Conservation (phyloP, 1,284 basidiomycete species). For the Malassezia nana region DNA sequence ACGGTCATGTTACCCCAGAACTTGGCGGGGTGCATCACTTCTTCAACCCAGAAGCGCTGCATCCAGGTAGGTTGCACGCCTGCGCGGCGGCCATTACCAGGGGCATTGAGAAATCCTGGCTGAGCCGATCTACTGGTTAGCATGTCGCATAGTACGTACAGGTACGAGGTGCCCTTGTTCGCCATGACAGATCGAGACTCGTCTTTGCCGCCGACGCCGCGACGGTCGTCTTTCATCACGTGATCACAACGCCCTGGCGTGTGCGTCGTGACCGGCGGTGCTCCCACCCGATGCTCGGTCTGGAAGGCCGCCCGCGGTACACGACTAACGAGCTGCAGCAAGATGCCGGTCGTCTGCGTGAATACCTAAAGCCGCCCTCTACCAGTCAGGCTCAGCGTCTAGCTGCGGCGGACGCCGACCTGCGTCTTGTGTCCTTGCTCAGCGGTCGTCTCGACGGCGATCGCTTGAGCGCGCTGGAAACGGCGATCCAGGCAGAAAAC, state of each 20-base stretch:
- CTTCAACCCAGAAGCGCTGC: conserved; percentile 15
- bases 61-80: conserved; percentile 6
- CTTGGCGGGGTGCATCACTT: conserved; percentile 40
- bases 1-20: conserved; percentile 37
- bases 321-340: conserved; percentile 1
- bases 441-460: neutral
- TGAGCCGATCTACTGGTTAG: conserved; percentile 13
- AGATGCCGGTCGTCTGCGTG: neutral
- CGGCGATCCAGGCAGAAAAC: neutral
- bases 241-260: neutral
- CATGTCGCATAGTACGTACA: conserved; percentile 4
- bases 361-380: conserved; percentile 7
- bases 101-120: conserved; percentile 13
- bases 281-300: neutral
- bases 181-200: conserved; percentile 5
- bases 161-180: conserved; percentile 14
- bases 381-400: neutral
- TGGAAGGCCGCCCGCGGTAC: neutral
- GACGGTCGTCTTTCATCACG: conserved; percentile 8
- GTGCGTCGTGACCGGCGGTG: neutral
- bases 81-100: neutral
- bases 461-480: neutral
- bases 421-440: conserved; percentile 7
- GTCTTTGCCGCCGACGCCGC: neutral
- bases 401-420: conserved; percentile 3